phyloP scores from a whole-genome alignment of 257 asterid genomes.

The Rubia yunnanensis region DNA sequence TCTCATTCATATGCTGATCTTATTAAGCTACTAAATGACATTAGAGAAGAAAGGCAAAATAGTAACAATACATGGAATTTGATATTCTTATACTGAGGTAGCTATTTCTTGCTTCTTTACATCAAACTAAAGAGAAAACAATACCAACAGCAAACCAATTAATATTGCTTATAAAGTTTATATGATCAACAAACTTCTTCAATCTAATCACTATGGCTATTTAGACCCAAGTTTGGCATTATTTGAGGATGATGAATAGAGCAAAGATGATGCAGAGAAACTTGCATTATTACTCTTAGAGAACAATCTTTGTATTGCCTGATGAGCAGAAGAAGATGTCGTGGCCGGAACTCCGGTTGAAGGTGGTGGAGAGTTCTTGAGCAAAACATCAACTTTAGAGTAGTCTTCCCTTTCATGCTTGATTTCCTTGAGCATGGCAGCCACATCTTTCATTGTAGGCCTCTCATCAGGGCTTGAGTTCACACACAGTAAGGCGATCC shows the following conservation, averaged over 20 bases:
- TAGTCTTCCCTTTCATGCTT: slow-evolving; percentile 40
- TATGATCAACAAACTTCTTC: slow-evolving; percentile 5
- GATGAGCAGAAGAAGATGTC: slow-evolving; percentile 28
- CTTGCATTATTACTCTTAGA: slow-evolving; percentile 30
- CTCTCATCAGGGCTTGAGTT: slow-evolving; percentile 35
- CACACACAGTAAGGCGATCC: slow-evolving; percentile 34
- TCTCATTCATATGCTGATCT: not conserved
- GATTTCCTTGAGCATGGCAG: slow-evolving; percentile 46
- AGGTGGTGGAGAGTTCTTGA: slow-evolving; percentile 23
- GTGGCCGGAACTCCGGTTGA: slow-evolving; percentile 8
- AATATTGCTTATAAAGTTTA: not conserved
- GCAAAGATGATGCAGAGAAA: slow-evolving; percentile 34
- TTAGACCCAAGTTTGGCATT: slow-evolving; percentile 17
- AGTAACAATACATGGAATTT: not conserved
- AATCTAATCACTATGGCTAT: slow-evolving; percentile 11
- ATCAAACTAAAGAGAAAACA: slow-evolving; percentile 8
- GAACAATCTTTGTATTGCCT: slow-evolving; percentile 15
- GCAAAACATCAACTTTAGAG: slow-evolving; percentile 28
- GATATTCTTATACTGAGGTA: not conserved
- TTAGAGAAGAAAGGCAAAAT: not conserved
- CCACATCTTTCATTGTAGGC: slow-evolving; percentile 51
- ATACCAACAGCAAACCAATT: not conserved
- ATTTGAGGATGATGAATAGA: slow-evolving; percentile 29
- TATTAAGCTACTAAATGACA: not conserved
- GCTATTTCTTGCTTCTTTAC: slow-evolving; percentile 15